phyloP scores from a whole-genome alignment of 2,329 filamentous ascomycete genomes.

The Tolypocladium nubicola region DNA sequence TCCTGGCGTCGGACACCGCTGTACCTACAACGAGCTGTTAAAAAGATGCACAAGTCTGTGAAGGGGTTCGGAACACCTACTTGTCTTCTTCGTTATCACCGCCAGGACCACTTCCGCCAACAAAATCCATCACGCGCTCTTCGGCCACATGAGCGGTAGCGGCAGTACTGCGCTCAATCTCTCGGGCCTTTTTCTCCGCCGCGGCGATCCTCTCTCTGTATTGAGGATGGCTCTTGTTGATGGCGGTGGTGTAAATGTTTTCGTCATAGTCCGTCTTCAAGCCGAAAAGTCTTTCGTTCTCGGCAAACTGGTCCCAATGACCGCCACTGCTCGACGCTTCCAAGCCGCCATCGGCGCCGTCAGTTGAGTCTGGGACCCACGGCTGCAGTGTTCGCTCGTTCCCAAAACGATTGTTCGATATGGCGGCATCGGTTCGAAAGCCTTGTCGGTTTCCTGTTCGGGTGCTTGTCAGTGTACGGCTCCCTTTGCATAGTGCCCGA shows the following conservation, averaged over 20 bases:
- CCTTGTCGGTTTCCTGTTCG: conserved; percentile 49
- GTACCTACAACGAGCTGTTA: conserved; percentile 46
- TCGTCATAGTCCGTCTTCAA: conserved; percentile 87
- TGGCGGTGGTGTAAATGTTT: conserved; percentile 84
- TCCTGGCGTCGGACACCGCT: conserved; percentile 79
- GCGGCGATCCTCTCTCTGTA: conserved; percentile 69
- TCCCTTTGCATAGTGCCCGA: not conserved
- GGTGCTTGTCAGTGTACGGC: conserved; percentile 4
- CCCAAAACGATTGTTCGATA: conserved; percentile 61
- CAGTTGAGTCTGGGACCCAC: conserved; percentile 61
- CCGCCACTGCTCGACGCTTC: conserved; percentile 43
- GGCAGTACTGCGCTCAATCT: conserved; percentile 71
- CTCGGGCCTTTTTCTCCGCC: conserved; percentile 74
- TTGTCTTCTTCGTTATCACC: conserved; percentile 88
- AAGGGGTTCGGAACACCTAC: conserved; percentile 27
- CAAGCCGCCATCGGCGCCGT: conserved; percentile 59
- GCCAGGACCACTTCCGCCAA: conserved; percentile 51
- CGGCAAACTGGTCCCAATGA: conserved; percentile 88
- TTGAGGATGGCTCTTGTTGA: conserved; percentile 73
- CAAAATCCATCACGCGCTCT: conserved; percentile 65
- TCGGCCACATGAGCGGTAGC: conserved; percentile 79
- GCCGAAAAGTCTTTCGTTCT: conserved; percentile 80
- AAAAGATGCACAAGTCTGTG: not conserved
- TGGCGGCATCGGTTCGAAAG: conserved; percentile 83
- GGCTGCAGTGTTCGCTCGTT: conserved; percentile 68